Evolutionary conservation across 768 basidiomycete genomes (phyloP), one percentile per base, ranked within the genome.

Genomic region (Termitomyces sp.): DNA sequence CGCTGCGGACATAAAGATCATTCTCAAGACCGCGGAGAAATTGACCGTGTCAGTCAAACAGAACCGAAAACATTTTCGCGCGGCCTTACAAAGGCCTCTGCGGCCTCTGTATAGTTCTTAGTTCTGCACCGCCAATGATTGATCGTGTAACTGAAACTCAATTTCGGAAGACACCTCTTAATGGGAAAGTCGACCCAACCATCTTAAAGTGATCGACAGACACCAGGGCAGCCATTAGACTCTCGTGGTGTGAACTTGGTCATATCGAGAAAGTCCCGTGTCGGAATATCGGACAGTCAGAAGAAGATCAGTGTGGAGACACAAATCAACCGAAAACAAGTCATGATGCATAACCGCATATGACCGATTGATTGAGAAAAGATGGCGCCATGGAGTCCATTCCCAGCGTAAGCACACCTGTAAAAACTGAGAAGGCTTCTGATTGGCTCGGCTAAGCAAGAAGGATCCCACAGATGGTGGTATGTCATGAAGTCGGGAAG

Each of bases 211-310:
- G 54, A 55, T 60, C 55, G 53, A 53, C 49, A 31, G 9, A 49
- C 46, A 33, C 18, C 45, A 48, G 45, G 57, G 30, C 45, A 58
- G 37, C 7, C 9, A 52, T 56, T 56, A 55, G 36, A 54, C 46
- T 64, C n/a, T 64, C 53, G 50, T 61, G 60, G 60, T 54, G 57
- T 59, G 31, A 52, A 33, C 30, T 15, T 61, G 54, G 54, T 24
- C 55, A 61, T 56, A 61, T 64, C 47, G 52, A 55, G 60, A 20
- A 13, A 58, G 33, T 16, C 46, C 18, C 24, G 22, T 49, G 48
- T 44, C 57, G 49, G 50, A 39, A 49, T 52, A 58, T 58, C 59
- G 51, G 62, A 57, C 16, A 60, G 56, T 52, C 6, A 27, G 39
- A 24, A 47, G 52, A 57, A 34, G 52, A 63, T 51, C 50, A 41